Base-by-base conservation (phyloP, 2,329 filamentous ascomycete species). In the Colletotrichum sp. region DNA sequence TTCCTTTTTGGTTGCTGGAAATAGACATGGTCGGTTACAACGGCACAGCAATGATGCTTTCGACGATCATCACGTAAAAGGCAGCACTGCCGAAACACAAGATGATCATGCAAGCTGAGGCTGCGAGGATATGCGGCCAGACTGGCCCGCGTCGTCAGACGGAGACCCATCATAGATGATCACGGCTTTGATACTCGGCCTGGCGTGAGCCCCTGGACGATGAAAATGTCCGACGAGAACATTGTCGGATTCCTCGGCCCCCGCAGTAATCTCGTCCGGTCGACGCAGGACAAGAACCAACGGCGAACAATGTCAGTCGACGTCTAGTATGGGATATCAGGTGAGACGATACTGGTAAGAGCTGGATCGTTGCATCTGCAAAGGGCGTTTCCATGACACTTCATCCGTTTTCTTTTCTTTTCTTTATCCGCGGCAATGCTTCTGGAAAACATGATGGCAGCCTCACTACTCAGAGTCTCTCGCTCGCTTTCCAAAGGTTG, bases 361-460 rank as follows among this genome's bases (percentile, higher is more conserved):
- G 43, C 43, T 6, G 13, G n/a, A 51, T 12, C 43, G 43, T 51
- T 21, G 43, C 43, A 51, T 13, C 43, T 51, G 4, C n/a, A 21
- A 21, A 51, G n/a, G 43, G 0, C 43, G 4, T 51, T 51, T 24
- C n/a, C 43, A 1, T 1, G 2, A 1, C 1, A 51, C 13, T 51
- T 51, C 43, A 24, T 13, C n/a, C 11, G 43, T 51, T 51, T 47
- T 13, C 6, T 13, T 47, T 47, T 47, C n/a, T 47, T 0, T 8
- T 51, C 43, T 6, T 51, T 21, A 21, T 51, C n/a, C 43, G 43
- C 43, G 43, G 43, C n/a, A 51, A 51, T 51, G 43, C 43, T 13
- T 51, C 43, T 51, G 6, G 11, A 24, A 51, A 51, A 51, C 2
- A 51, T 21, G 7, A 21, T 8, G 43, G 11, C 43, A 51, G 43